Base-by-base conservation (phyloP, 768 basidiomycete genomes). In the Mrakia frigida region DNA sequence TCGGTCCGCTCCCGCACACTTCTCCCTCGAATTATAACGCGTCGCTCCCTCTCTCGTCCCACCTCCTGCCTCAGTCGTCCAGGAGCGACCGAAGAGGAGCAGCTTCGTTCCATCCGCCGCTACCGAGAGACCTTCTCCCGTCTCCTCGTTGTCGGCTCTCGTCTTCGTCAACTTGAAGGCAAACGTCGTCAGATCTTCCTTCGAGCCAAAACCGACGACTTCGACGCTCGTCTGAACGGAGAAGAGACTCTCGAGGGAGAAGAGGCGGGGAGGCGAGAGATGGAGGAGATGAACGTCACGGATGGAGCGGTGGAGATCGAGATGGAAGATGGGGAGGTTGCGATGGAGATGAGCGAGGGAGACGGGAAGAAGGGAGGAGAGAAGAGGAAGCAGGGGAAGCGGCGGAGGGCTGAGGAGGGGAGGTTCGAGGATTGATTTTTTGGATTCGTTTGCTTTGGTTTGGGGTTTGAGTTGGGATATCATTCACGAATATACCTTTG, bases 41-140 rank as follows among this genome's bases (percentile, higher is more conserved):
- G 43, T 52, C 74, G 52, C 37, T 67, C 28, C 60, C 71, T 46
- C 67, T 50, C 25, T 56, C 41, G 6, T 23, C 25, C 43, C 10
- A 2, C 37, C 28, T 5, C 2, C 61, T 14, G 6, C 53, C 9
- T 2, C 25, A 56, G 56, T 28, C 56, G 56, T 0, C 56, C 56
- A 1, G 56, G 56, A 56, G 56, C 56, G 3, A 9, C n/a, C 56
- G 56, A 56, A 56, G 56, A 56, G 9, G 56, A 56, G 18, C 23
- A n/a, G 18, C 56, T 56, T 9, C 23, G 56, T 7, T 56, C 56
- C 25, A 79, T 79, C 63, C 71, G 76, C 39, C 61, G 80, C 25
- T 83, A 83, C 74, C 80, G 83, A 31, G 78, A 82, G 46, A 80
- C 80, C 0, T 83, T 83, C 75, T 82, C 83, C 23, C 79, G 79